These are phyloP conservation scores for Globisporangium heterothallicum DNA, from an alignment of 352 stramenopile genomes.

Conservation along the genomic window DNA sequence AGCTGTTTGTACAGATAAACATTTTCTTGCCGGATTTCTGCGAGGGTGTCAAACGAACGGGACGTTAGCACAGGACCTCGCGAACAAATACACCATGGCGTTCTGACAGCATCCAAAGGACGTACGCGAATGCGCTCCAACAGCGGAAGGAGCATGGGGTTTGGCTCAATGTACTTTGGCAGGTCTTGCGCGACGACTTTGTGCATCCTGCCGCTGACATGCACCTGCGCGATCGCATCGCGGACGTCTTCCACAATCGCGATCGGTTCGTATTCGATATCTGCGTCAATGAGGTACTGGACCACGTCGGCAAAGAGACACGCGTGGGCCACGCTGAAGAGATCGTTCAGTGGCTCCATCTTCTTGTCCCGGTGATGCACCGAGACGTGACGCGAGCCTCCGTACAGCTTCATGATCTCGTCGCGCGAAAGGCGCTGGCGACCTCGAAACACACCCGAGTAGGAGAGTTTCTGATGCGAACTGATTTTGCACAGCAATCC, in stretches of 20 bases:
- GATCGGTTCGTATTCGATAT: slow-evolving; percentile 88
- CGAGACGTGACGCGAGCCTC: slow-evolving; percentile 82
- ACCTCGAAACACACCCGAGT: slow-evolving; percentile 78
- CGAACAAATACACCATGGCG: background rate
- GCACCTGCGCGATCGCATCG: slow-evolving; percentile 81
- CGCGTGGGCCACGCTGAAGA: slow-evolving; percentile 92
- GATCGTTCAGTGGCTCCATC: slow-evolving; percentile 92
- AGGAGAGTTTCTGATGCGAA: slow-evolving; percentile 90
- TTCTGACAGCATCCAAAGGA: background rate
- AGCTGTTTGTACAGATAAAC: slow-evolving; percentile 92
- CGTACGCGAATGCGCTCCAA: slow-evolving; percentile 66
- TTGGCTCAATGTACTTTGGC: slow-evolving; percentile 86
- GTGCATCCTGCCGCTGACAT: slow-evolving; percentile 92
- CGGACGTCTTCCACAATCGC: slow-evolving; percentile 88
- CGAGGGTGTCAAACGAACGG: background rate
- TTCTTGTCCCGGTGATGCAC: slow-evolving; percentile 74
- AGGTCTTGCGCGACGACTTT: slow-evolving; percentile 81
- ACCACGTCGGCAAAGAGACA: slow-evolving; percentile 92
- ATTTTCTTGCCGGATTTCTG: slow-evolving; percentile 85
- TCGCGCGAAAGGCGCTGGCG: slow-evolving; percentile 74
- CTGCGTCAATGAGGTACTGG: slow-evolving; percentile 88
- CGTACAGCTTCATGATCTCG: slow-evolving; percentile 86
- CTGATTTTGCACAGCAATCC: slow-evolving; percentile 93
- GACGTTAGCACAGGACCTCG: background rate
- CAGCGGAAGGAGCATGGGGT: slow-evolving; percentile 76